Percentiles rank a stretch among this genome's conserved stretches.
Conservation (phyloP, 192 early-diverging fungal species). For the Coemansia sp. region DNA sequence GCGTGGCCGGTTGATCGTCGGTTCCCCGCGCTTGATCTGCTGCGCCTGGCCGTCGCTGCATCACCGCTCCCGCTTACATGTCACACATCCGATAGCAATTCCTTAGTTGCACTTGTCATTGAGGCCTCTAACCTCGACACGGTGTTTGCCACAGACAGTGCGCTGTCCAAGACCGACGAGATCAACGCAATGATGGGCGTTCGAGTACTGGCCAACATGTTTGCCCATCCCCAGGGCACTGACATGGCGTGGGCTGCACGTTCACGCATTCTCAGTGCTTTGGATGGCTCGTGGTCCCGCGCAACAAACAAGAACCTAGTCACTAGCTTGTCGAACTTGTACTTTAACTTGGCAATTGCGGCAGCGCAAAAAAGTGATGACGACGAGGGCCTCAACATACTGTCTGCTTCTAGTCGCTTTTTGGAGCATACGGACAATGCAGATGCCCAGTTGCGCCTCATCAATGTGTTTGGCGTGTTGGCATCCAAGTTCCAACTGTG, state of each 20-base stretch:
- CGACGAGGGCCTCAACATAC: conserved; percentile 34
- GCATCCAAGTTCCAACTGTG: conserved; percentile 43
- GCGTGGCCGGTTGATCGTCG: conserved; percentile 39
- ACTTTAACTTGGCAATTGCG: conserved; percentile 38
- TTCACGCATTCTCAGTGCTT: conserved; percentile 20
- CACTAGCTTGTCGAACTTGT: conserved; percentile 26
- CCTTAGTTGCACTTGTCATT: conserved; percentile 44
- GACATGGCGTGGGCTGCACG: conserved; percentile 37
- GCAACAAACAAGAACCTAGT: conserved; percentile 31
- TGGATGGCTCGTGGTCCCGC: conserved; percentile 29
- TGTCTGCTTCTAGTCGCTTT: conserved; percentile 37
- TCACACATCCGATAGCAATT: conserved; percentile 19
- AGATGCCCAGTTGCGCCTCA: conserved; percentile 39
- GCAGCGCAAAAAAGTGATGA: conserved; percentile 21
- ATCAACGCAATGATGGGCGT: conserved; percentile 77
- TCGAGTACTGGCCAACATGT: conserved; percentile 71
- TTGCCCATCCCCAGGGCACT: conserved; percentile 54
- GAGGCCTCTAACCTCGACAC: not conserved
- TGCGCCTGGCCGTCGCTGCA: conserved; percentile 65
- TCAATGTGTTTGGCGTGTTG: conserved; percentile 47
- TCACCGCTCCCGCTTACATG: conserved; percentile 26
- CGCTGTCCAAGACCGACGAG: conserved; percentile 49
- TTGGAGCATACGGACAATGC: conserved; percentile 17
- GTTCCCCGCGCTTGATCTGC: conserved; percentile 54
- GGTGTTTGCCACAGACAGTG: not conserved